These are phyloP conservation scores for Dalbergia cultrata DNA, from an alignment of 306 rosid species.

Conservation along the genomic window DNA sequence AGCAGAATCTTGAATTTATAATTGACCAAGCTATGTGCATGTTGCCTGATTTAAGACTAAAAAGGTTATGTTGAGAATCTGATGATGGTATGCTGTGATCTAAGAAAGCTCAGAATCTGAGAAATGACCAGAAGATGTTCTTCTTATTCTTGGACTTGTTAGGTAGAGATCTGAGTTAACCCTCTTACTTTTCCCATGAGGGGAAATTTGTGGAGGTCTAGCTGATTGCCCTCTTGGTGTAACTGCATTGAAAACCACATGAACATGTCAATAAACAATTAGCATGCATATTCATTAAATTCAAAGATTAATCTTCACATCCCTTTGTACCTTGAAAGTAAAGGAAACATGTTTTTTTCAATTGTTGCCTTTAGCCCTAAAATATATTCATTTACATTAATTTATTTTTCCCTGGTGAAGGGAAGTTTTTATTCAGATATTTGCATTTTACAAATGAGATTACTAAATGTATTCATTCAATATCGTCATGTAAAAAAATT, in stretches of 20 bases:
- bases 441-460: too few relatives aligned
- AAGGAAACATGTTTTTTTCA: neutral
- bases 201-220: slow-evolving; percentile 76
- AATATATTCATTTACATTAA: neutral
- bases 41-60: slow-evolving; percentile 36
- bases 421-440: too few relatives aligned
- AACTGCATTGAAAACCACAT: slow-evolving; percentile 58
- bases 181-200: slow-evolving; percentile 54
- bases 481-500: too few relatives aligned
- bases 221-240: slow-evolving; percentile 61
- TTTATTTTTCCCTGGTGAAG: too few relatives aligned
- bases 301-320: slow-evolving; percentile 4
- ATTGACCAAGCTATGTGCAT: slow-evolving; percentile 38
- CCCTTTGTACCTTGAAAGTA: neutral
- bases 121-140: slow-evolving; percentile 79
- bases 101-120: slow-evolving; percentile 88
- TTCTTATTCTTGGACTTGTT: slow-evolving; percentile 66
- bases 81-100: slow-evolving; percentile 41
- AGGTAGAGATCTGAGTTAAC: slow-evolving; percentile 56
- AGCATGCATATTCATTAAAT: neutral
- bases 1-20: slow-evolving; percentile 35
- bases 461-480: neutral
- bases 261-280: slow-evolving; percentile 13
- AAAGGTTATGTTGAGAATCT: slow-evolving; percentile 38
- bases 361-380: neutral